phyloP scores from a whole-genome alignment of 176 grass and related monocot species.

The Lolium perenne region DNA sequence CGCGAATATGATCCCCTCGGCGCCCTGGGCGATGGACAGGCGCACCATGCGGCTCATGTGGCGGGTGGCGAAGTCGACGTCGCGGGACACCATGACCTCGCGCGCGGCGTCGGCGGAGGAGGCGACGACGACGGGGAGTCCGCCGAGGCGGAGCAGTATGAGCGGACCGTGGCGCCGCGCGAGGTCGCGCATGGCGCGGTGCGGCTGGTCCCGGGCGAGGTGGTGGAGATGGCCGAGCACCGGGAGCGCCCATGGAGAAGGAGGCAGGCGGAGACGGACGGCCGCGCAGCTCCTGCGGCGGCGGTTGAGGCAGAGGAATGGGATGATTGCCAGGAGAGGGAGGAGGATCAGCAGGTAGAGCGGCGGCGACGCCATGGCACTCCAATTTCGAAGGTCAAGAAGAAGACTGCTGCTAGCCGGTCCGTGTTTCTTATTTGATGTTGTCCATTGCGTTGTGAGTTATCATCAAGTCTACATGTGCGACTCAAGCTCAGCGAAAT shows the following conservation, averaged over 20 bases:
- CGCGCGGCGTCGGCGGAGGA: constrained; percentile 43
- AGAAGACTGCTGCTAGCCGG: background rate
- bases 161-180: constrained; percentile 42
- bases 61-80: constrained; percentile 14
- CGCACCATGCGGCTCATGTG: constrained; percentile 13
- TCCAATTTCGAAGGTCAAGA: background rate
- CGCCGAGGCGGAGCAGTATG: constrained; percentile 51
- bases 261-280: constrained; percentile 25
- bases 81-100: constrained; percentile 42
- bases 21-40: background rate
- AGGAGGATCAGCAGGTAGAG: background rate
- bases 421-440: no score
- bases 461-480: no score
- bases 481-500: no score
- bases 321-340: constrained; percentile 10
- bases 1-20: constrained; percentile 34
- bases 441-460: no score
- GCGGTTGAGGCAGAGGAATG: background rate
- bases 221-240: constrained; percentile 56
- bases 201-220: constrained; percentile 40
- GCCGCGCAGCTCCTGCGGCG: background rate
- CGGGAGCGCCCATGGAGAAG: constrained; percentile 43
- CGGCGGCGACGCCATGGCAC: background rate
- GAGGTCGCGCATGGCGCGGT: constrained; percentile 42
- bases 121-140: constrained; percentile 45